Conservation (phyloP, 2,329 filamentous ascomycete species). For the Immersiporthe knoxdaviesiana region DNA sequence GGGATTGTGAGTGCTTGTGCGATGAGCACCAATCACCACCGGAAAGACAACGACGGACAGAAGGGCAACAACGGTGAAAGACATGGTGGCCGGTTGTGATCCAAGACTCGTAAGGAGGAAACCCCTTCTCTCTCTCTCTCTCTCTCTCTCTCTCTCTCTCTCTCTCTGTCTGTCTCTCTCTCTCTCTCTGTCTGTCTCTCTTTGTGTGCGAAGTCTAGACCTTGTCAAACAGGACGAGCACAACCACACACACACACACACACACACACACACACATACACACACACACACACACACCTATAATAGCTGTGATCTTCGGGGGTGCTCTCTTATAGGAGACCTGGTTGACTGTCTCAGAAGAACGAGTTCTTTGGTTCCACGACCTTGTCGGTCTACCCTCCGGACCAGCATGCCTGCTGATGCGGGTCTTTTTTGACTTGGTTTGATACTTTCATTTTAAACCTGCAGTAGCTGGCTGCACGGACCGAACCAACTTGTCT, state of each 20-base stretch:
- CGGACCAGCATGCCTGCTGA: conserved; percentile 2
- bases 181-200: too few species aligned
- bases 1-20: conserved; percentile 9
- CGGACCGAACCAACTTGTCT: not conserved
- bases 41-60: not conserved
- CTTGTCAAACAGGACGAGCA: not conserved
- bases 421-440: not conserved
- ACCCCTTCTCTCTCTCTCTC: too few species aligned
- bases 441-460: conserved; percentile 6
- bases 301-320: not conserved
- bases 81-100: not conserved
- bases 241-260: too few species aligned
- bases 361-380: too few species aligned
- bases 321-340: conserved; percentile 12
- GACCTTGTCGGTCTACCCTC: not conserved
- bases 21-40: not conserved
- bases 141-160: too few species aligned
- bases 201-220: not conserved
- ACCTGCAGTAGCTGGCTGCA: conserved; percentile 16
- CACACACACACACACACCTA: too few species aligned
- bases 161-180: too few species aligned
- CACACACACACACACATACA: too few species aligned
- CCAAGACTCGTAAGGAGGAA: not conserved
- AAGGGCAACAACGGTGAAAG: not conserved
- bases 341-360: not conserved